phyloP scores from a whole-genome alignment of 768 basidiomycete genomes.

The Phylloporus sp. region DNA sequence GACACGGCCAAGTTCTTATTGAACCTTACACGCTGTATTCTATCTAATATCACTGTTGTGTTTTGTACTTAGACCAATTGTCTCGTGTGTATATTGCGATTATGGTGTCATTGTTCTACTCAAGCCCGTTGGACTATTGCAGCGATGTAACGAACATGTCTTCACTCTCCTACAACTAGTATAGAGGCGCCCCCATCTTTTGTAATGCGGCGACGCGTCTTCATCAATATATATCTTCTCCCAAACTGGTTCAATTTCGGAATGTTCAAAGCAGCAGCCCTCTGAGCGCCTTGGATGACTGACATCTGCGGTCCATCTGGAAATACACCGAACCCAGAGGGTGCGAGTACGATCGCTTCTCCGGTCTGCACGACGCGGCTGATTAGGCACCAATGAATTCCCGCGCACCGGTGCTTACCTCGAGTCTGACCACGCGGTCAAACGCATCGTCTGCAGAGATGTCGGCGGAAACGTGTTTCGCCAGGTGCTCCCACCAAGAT shows the following conservation, averaged over 20 bases:
- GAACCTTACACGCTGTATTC: constrained; percentile 16
- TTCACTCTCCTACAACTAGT: constrained; percentile 31
- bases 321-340: constrained; percentile 52
- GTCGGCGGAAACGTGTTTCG: constrained; percentile 62
- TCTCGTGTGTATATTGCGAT: not conserved
- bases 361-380: constrained; percentile 47
- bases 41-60: constrained; percentile 14
- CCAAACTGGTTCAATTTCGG: constrained; percentile 45
- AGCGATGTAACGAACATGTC: too few relatives aligned
- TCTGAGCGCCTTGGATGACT: constrained; percentile 2
- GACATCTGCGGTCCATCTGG: constrained; percentile 13
- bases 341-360: constrained; percentile 63
- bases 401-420: constrained; percentile 37
- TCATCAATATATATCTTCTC: constrained; percentile 53
- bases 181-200: constrained; percentile 61
- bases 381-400: not conserved
- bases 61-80: constrained; percentile 11
- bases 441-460: constrained; percentile 56
- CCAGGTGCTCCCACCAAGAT: constrained; percentile 68
- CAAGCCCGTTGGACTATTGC: too few relatives aligned
- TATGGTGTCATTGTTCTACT: not conserved
- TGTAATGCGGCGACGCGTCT: constrained; percentile 58
- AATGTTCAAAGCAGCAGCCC: constrained; percentile 8
- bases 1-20: constrained; percentile 9
- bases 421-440: constrained; percentile 57